Conservation (phyloP, 352 stramenopile species). For the Phytophthora sp. region DNA sequence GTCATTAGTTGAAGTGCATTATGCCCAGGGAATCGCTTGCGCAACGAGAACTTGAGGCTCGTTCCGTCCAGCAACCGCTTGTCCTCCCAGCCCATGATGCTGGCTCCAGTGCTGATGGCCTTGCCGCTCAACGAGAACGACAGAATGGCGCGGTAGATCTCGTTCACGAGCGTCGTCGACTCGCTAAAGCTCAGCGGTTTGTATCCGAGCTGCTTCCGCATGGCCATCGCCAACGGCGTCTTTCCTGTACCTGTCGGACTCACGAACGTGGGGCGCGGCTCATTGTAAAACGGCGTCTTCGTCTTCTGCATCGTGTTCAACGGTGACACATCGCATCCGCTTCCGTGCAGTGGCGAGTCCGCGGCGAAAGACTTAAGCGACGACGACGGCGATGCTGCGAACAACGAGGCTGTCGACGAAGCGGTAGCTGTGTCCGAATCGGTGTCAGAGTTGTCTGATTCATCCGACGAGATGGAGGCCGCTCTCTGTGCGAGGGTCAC, state of each 20-base stretch:
- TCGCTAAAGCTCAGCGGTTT: constrained; percentile 42
- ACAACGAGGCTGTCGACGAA: constrained; percentile 20
- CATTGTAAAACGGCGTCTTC: constrained; percentile 37
- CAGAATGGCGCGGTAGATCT: constrained; percentile 58
- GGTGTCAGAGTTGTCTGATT: constrained; percentile 30
- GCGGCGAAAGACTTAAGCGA: constrained; percentile 14
- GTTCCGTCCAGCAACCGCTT: constrained; percentile 58
- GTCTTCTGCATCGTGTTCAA: constrained; percentile 26
- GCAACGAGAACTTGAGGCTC: constrained; percentile 68
- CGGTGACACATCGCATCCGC: constrained; percentile 42
- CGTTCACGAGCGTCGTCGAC: constrained; percentile 44
- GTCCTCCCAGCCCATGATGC: constrained; percentile 74
- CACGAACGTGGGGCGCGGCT: constrained; percentile 44
- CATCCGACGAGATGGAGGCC: constrained; percentile 25
- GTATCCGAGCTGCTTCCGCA: constrained; percentile 58
- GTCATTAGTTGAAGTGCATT: constrained; percentile 56
- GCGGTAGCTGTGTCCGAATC: constrained; percentile 40
- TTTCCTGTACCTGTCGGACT: constrained; percentile 30
- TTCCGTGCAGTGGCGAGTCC: constrained; percentile 24
- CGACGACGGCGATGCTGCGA: constrained; percentile 19
- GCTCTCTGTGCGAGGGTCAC: constrained; percentile 26
- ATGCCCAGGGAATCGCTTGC: constrained; percentile 56
- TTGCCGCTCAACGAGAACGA: constrained; percentile 59
- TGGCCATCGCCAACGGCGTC: constrained; percentile 35
- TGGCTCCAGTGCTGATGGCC: constrained; percentile 52